phyloP scores from a whole-genome alignment of 2,329 filamentous ascomycete species.

The Neoscytalidium dimidiatum region DNA sequence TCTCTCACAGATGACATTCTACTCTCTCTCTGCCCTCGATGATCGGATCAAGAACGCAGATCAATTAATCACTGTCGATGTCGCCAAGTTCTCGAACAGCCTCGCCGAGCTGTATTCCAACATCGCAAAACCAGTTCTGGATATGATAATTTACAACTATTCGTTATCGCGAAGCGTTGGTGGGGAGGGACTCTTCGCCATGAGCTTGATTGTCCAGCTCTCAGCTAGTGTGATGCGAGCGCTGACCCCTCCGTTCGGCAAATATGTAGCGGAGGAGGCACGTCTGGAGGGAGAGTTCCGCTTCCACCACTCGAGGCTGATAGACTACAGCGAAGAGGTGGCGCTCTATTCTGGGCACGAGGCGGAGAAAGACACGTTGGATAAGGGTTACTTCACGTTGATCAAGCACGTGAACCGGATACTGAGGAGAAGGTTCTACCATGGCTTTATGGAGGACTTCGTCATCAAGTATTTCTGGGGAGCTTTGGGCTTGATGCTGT shows the following conservation, averaged over 20 bases:
- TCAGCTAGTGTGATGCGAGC: slow-evolving; percentile 92
- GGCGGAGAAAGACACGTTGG: slow-evolving; percentile 91
- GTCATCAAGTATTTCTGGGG: slow-evolving; percentile 99
- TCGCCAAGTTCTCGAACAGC: slow-evolving; percentile 94
- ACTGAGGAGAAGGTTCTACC: slow-evolving; percentile 84
- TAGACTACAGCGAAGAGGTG: slow-evolving; percentile 94
- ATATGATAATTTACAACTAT: slow-evolving; percentile 97
- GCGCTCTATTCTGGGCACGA: slow-evolving; percentile 90
- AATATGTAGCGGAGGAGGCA: slow-evolving; percentile 96
- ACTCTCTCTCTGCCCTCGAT: slow-evolving; percentile 90
- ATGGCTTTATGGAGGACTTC: slow-evolving; percentile 99
- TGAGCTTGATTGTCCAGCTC: slow-evolving; percentile 90
- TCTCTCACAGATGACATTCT: slow-evolving; percentile 96
- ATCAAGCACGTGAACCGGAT: slow-evolving; percentile 99
- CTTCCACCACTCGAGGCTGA: slow-evolving; percentile 90
- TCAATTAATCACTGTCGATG: slow-evolving; percentile 94
- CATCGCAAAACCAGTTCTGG: slow-evolving; percentile 87
- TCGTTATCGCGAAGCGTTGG: slow-evolving; percentile 93
- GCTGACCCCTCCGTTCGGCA: slow-evolving; percentile 92
- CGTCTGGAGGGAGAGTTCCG: slow-evolving; percentile 93
- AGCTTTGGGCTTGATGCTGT: slow-evolving; percentile 84
- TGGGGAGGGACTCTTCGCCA: slow-evolving; percentile 91
- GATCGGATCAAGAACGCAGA: slow-evolving; percentile 98
- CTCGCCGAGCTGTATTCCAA: slow-evolving; percentile 95
- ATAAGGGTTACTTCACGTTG: slow-evolving; percentile 97